A percentile compares a stretch with the other conserved stretches of the same genome.
These are phyloP conservation scores for Rubia occidens DNA, from an alignment of 305 asterid species.

Conservation along the genomic window DNA sequence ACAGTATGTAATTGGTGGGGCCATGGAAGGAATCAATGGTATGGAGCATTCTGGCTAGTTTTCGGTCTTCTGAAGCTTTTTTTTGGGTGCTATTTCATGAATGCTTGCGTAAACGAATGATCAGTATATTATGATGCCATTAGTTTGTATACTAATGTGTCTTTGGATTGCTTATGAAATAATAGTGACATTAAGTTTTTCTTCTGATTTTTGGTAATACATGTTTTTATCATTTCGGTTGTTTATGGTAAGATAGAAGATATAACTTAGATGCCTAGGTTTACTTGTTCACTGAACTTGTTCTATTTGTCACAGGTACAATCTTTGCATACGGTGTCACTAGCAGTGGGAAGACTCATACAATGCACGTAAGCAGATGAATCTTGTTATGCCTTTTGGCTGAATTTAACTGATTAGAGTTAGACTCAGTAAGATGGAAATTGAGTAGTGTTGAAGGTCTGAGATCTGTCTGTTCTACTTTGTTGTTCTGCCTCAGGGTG, in stretches of 20 bases:
- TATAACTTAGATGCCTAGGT: background rate
- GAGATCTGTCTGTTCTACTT: background rate
- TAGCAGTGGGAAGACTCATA: conserved; percentile 99
- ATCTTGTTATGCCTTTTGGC: conserved; percentile 13
- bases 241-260: background rate
- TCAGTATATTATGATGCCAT: background rate
- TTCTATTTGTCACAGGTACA: conserved; percentile 47
- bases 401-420: background rate
- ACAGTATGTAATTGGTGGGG: conserved; percentile 79
- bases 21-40: conserved; percentile 97
- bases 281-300: background rate
- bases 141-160: background rate
- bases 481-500: conserved; percentile 55
- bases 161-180: background rate
- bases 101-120: background rate
- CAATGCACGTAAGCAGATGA: conserved; percentile 84
- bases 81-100: background rate
- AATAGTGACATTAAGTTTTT: background rate
- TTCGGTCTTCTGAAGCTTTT: background rate
- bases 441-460: background rate
- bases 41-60: conserved; percentile 17
- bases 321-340: conserved; percentile 98
- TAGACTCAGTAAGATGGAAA: background rate
- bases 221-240: background rate
- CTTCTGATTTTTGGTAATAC: background rate